phyloP scores from a whole-genome alignment of 345 rosid species.

The Psidium guajava region DNA sequence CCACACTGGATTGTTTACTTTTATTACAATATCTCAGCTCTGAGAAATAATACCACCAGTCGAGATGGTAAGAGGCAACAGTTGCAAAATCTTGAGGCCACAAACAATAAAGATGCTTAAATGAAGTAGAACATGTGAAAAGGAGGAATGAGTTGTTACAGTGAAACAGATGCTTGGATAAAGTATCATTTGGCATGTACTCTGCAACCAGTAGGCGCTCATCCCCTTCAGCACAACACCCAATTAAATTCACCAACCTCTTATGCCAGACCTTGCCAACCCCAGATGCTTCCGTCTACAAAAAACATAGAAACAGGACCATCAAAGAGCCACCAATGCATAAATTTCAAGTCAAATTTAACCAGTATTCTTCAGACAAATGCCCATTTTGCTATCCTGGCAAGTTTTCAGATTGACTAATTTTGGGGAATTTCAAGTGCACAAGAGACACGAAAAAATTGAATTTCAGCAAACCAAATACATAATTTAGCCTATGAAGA shows the following conservation, averaged over 20 bases:
- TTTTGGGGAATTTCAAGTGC: not conserved
- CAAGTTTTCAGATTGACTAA: not conserved
- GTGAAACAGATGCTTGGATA: conserved; percentile 95
- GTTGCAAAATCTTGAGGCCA: not conserved
- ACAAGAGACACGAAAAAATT: not conserved
- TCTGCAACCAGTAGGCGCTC: conserved; percentile 90
- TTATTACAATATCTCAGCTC: not conserved
- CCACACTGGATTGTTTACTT: not conserved
- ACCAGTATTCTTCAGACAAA: not conserved
- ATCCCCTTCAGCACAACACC: conserved; percentile 92
- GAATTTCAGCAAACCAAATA: not conserved
- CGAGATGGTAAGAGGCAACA: not conserved
- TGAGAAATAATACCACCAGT: not conserved
- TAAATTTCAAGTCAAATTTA: not conserved
- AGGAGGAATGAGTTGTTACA: conserved; percentile 24
- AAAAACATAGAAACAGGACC: not conserved
- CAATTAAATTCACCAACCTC: conserved; percentile 86
- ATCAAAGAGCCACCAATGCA: not conserved
- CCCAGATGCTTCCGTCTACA: conserved; percentile 75
- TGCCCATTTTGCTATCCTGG: not conserved
- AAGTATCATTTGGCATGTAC: conserved; percentile 91
- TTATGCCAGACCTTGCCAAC: conserved; percentile 83
- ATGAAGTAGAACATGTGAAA: not conserved
- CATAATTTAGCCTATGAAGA: not conserved
- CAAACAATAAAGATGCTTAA: not conserved